Conservation (phyloP, 225 moss, liverwort and hornwort species). For the Lunularia cruciata region DNA sequence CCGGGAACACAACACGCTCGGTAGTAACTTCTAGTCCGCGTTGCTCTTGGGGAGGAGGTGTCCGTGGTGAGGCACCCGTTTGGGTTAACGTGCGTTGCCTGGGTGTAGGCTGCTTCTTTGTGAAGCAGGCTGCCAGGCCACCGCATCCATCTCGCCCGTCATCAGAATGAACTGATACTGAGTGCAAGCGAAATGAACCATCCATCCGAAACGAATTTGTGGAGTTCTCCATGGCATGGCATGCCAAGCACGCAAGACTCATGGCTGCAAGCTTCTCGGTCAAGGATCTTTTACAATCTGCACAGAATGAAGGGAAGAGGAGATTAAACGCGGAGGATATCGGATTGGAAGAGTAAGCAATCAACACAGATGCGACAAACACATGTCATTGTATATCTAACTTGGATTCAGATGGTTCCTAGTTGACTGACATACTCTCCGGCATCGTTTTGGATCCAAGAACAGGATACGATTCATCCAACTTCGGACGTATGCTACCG, state of each 20-base stretch:
- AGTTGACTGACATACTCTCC: too few species aligned
- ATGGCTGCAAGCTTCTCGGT: constrained; percentile 25
- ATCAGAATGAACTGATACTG: constrained; percentile 41
- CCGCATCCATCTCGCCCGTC: constrained; percentile 43
- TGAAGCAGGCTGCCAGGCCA: constrained; percentile 43
- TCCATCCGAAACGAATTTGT: constrained; percentile 65
- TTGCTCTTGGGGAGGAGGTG: constrained; percentile 25
- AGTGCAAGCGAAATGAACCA: constrained; percentile 45
- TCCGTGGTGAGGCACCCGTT: constrained; percentile 40
- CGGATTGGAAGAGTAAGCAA: too few species aligned
- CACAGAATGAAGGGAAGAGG: too few species aligned
- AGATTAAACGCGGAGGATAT: too few species aligned
- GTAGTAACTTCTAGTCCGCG: constrained; percentile 30
- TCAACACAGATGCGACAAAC: too few species aligned
- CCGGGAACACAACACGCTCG: constrained; percentile 53
- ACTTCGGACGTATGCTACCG: too few species aligned
- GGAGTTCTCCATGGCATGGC: constrained; percentile 55
- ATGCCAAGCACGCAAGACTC: constrained; percentile 57
- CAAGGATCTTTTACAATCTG: neutral
- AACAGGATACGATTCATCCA: too few species aligned
- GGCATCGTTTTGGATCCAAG: too few species aligned
- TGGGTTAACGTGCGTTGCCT: neutral
- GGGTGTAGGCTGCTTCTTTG: constrained; percentile 30
- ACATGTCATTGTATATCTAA: too few species aligned
- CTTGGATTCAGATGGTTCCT: too few species aligned